Conservation (phyloP, 192 early-diverging fungal species). For the Coemansia umbellata region DNA sequence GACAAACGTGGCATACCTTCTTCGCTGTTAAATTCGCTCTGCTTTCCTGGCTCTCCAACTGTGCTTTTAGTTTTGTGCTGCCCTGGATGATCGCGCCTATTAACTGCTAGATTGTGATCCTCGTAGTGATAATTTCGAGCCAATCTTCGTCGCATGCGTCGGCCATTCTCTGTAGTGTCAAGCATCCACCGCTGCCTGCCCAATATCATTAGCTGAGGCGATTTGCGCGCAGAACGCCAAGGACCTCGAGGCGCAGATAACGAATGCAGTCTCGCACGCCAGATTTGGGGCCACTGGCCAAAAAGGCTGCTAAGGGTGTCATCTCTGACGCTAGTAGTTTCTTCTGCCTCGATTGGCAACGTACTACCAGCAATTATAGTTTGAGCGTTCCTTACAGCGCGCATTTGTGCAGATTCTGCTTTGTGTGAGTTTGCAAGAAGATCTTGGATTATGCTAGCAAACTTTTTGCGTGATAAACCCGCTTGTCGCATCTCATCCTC, state of each 20-base stretch:
- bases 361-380: slow-evolving; percentile 22
- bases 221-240: slow-evolving; percentile 8
- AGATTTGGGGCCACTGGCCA: slow-evolving; percentile 23
- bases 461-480: slow-evolving; percentile 8
- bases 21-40: not conserved
- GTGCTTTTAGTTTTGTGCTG: not conserved
- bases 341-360: slow-evolving; percentile 30
- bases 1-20: slow-evolving; percentile 29
- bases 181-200: slow-evolving; percentile 32
- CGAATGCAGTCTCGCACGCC: slow-evolving; percentile 24
- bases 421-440: slow-evolving; percentile 17
- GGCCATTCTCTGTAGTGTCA: slow-evolving; percentile 31
- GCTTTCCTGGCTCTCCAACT: not conserved
- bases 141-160: slow-evolving; percentile 36
- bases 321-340: slow-evolving; percentile 9
- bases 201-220: not conserved
- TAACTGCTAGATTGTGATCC: slow-evolving; percentile 26
- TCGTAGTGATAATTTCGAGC: slow-evolving; percentile 13
- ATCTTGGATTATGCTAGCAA: slow-evolving; percentile 19
- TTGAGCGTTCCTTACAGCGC: slow-evolving; percentile 19
- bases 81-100: slow-evolving; percentile 28
- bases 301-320: not conserved
- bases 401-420: slow-evolving; percentile 15
- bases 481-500: slow-evolving; percentile 33
- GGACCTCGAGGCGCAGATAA: slow-evolving; percentile 29